Percentiles rank a stretch among this genome's conserved stretches.
These are phyloP conservation scores for Saccharomyces paradoxus DNA, from an alignment of 805 yeast genomes.

Conservation along the genomic window DNA sequence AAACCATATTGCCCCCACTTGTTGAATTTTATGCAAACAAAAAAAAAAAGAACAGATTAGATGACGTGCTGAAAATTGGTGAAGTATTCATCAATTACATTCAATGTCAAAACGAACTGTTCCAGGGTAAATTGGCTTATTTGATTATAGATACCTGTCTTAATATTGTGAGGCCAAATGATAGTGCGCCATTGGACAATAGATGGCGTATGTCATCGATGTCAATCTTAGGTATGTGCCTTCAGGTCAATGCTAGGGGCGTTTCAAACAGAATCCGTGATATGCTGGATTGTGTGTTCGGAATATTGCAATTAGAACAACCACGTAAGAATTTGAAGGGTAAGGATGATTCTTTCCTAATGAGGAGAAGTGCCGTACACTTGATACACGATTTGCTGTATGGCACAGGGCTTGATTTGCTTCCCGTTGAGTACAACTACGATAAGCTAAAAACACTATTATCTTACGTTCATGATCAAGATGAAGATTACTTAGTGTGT, in stretches of 20 bases:
- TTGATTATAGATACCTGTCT: conserved; percentile 40
- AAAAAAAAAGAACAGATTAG: conserved; percentile 36
- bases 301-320: conserved; percentile 57
- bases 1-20: conserved; percentile 33
- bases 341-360: conserved; percentile 35
- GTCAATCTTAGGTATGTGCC: conserved; percentile 70
- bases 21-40: conserved; percentile 33
- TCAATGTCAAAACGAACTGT: conserved; percentile 39
- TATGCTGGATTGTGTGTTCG: conserved; percentile 67
- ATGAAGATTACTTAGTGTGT: conserved; percentile 48
- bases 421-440: conserved; percentile 42
- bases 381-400: conserved; percentile 54
- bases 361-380: conserved; percentile 71
- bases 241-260: conserved; percentile 52
- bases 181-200: conserved; percentile 35
- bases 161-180: conserved; percentile 30
- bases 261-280: conserved; percentile 41
- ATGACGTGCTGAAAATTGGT: conserved; percentile 70
- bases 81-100: conserved; percentile 66
- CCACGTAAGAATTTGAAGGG: conserved; percentile 19
- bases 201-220: conserved; percentile 76
- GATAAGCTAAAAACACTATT: conserved; percentile 36
- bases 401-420: conserved; percentile 38
- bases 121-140: conserved; percentile 38
- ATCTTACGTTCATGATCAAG: conserved; percentile 39